These are phyloP conservation scores for Alternaria postmessia DNA, from an alignment of 2,329 filamentous ascomycete species.

Conservation along the genomic window DNA sequence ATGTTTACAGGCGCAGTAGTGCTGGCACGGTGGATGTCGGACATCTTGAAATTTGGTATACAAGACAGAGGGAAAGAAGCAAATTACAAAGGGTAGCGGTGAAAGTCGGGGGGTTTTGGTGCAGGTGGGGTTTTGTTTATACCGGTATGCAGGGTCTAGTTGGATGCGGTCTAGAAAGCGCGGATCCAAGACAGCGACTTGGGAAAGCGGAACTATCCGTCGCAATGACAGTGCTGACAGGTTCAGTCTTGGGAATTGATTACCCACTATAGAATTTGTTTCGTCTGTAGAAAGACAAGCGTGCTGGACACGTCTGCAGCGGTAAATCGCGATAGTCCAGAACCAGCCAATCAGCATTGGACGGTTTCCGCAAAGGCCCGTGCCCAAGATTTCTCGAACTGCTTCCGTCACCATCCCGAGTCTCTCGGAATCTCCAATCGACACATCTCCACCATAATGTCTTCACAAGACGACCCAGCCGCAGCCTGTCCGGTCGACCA, in stretches of 20 bases:
- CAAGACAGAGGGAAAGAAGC: neutral
- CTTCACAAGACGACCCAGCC: slow-evolving; percentile 44
- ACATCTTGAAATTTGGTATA: slow-evolving; percentile 42
- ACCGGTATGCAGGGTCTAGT: slow-evolving; percentile 37
- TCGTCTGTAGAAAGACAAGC: neutral
- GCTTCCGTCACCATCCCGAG: slow-evolving; percentile 29
- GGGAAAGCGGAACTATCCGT: neutral
- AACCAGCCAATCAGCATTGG: slow-evolving; percentile 28
- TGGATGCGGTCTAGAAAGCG: slow-evolving; percentile 16
- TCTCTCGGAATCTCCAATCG: slow-evolving; percentile 12
- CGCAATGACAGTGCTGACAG: neutral
- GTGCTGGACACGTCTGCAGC: slow-evolving; percentile 16
- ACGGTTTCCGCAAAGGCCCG: slow-evolving; percentile 26
- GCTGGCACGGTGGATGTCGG: slow-evolving; percentile 82
- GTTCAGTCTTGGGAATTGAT: neutral
- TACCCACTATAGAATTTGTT: neutral
- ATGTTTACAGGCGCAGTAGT: slow-evolving; percentile 98
- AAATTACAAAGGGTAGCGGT: slow-evolving; percentile 5
- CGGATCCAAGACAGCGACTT: neutral
- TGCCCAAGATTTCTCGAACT: slow-evolving; percentile 35
- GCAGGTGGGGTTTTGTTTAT: slow-evolving; percentile 37
- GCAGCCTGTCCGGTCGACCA: slow-evolving; percentile 84
- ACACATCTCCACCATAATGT: slow-evolving; percentile 27
- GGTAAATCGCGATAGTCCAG: slow-evolving; percentile 19
- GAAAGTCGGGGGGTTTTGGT: slow-evolving; percentile 23